A percentile compares a stretch with the other conserved stretches of the same genome.
Evolutionary conservation across 2,329 filamentous ascomycete species (phyloP).

Genomic region (Sporothrix pallida): DNA sequence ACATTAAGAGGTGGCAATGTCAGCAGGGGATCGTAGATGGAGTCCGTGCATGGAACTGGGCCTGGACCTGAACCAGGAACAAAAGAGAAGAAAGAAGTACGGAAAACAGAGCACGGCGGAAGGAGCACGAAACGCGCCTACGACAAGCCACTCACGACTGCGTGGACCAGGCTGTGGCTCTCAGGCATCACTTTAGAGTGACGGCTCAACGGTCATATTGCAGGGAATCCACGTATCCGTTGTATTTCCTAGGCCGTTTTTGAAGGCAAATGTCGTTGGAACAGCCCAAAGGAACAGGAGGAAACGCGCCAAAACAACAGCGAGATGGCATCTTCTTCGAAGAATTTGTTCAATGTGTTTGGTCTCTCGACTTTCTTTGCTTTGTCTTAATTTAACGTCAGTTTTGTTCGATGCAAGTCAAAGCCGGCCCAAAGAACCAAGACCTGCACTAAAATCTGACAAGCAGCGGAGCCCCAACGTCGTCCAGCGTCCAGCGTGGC

Average conservation of each 20-base stretch:
- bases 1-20: neutral
- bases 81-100: neutral
- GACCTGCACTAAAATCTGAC: neutral
- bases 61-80: neutral
- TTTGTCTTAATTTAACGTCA: neutral
- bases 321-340: neutral
- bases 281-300: neutral
- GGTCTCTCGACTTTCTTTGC: neutral
- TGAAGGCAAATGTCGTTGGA: neutral
- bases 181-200: neutral
- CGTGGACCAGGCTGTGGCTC: neutral
- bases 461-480: neutral
- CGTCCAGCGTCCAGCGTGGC: neutral
- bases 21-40: conserved; percentile 17
- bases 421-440: neutral
- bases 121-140: neutral
- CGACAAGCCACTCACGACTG: neutral
- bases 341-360: too few relatives aligned
- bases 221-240: neutral
- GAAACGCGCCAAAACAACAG: neutral
- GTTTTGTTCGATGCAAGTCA: neutral
- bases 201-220: neutral
- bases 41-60: neutral
- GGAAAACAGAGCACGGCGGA: neutral
- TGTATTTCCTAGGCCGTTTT: neutral